phyloP scores from a whole-genome alignment of 139 green algal genomes.

The Limnomonas spitsbergensis region DNA sequence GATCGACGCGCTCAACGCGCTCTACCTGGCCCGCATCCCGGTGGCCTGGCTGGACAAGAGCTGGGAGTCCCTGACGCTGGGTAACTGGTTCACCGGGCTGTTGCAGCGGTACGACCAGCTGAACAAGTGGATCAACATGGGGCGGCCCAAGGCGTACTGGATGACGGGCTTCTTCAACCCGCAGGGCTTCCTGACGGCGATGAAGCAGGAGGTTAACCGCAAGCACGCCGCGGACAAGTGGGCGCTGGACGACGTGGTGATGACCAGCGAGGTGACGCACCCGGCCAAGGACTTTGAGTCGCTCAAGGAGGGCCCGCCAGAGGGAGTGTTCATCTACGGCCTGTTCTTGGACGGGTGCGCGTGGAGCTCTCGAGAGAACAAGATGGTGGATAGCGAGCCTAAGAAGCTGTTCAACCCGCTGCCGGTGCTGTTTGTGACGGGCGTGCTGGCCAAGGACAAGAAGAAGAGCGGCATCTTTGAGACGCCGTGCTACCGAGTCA shows the following conservation, averaged over 20 bases:
- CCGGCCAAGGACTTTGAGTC: constrained; percentile 80
- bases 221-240: constrained; percentile 89
- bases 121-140: constrained; percentile 82
- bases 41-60: constrained; percentile 73
- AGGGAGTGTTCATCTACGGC: constrained; percentile 92
- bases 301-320: constrained; percentile 71
- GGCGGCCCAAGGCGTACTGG: constrained; percentile 87
- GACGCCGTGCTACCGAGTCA: constrained; percentile 79
- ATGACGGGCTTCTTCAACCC: constrained; percentile 95
- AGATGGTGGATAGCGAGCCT: constrained; percentile 83
- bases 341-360: constrained; percentile 90
- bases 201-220: constrained; percentile 90
- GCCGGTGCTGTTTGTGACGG: constrained; percentile 85
- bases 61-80: constrained; percentile 75
- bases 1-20: constrained; percentile 76
- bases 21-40: constrained; percentile 85
- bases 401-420: constrained; percentile 89
- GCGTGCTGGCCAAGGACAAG: constrained; percentile 76
- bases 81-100: constrained; percentile 86
- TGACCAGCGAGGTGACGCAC: constrained; percentile 83
- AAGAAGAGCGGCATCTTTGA: constrained; percentile 70
- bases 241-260: constrained; percentile 91
- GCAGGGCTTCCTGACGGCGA: constrained; percentile 86
- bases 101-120: constrained; percentile 89
- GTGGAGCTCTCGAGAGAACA: constrained; percentile 81